Percentiles rank a stretch among this genome's conserved stretches.
phyloP scores from a whole-genome alignment of 1,139 yeast species.

The Pneumocystis sp. region DNA sequence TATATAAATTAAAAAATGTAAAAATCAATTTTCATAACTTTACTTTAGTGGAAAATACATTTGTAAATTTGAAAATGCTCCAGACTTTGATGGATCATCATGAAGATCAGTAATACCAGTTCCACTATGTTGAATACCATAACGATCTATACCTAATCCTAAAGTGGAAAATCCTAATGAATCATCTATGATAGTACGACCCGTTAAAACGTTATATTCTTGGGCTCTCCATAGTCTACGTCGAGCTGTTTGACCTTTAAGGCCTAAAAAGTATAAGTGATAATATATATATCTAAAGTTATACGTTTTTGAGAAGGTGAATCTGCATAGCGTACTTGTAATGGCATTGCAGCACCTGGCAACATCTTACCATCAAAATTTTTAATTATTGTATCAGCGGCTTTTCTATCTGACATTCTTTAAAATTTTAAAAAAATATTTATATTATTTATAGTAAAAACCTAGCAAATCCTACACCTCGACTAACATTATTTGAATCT shows the following conservation, averaged over 20 bases:
- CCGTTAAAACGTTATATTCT: constrained; percentile 15
- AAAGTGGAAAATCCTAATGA: not conserved
- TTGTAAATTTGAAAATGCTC: not conserved
- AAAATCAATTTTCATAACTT: not conserved
- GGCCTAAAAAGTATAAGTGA: constrained; percentile 9
- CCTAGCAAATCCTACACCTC: constrained; percentile 19
- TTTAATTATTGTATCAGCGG: constrained; percentile 16
- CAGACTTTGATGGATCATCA: not conserved
- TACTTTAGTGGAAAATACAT: not conserved
- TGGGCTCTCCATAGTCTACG: constrained; percentile 18
- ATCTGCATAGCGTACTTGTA: constrained; percentile 19
- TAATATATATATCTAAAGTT: not conserved
- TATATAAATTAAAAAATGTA: not conserved
- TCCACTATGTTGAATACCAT: not conserved
- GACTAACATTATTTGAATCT: constrained; percentile 15
- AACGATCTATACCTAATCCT: not conserved
- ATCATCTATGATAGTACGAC: constrained; percentile 13
- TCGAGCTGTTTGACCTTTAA: constrained; percentile 16
- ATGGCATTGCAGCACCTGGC: constrained; percentile 14
- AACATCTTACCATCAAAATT: constrained; percentile 15
- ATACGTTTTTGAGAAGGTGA: constrained; percentile 14
- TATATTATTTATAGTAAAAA: constrained; percentile 1
- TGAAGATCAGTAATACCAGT: not conserved
- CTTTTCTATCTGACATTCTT: constrained; percentile 14
- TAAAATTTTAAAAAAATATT: not conserved